Conservation (phyloP, 179 eudicot genomes). For the Silene noctiflora region DNA sequence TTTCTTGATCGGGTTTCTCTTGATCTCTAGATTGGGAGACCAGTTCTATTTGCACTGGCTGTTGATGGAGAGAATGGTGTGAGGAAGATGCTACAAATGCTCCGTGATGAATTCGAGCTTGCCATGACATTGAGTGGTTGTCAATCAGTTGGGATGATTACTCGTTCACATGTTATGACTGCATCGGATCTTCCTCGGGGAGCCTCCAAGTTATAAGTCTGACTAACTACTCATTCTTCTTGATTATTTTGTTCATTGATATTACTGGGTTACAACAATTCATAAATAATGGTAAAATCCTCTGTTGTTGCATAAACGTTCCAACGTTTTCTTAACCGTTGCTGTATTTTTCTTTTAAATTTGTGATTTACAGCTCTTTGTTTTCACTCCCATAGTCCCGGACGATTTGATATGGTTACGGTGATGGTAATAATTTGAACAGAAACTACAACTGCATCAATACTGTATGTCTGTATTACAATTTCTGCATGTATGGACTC, state of each 20-base stretch:
- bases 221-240: not conserved
- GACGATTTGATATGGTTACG: too few species aligned
- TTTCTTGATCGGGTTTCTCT: not conserved
- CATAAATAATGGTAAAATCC: too few species aligned
- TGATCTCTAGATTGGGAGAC: constrained; percentile 60
- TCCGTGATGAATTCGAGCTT: constrained; percentile 70
- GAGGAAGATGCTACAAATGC: constrained; percentile 61
- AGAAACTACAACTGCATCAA: too few species aligned
- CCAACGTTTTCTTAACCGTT: too few species aligned
- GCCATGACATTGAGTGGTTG: constrained; percentile 78
- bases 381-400: too few species aligned
- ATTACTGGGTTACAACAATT: too few species aligned
- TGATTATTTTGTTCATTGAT: not conserved
- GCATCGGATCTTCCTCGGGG: constrained; percentile 41
- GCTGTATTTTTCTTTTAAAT: too few species aligned
- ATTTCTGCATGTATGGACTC: too few species aligned
- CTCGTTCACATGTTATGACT: constrained; percentile 45
- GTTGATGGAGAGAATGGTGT: constrained; percentile 73
- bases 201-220: constrained; percentile 32
- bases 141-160: constrained; percentile 53
- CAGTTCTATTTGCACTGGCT: constrained; percentile 60
- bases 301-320: too few species aligned
- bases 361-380: too few species aligned
- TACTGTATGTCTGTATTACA: too few species aligned
- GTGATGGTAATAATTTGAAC: too few species aligned